Conservation (phyloP, 2,329 filamentous ascomycete genomes). For the Neopestalotiopsis clavispora region DNA sequence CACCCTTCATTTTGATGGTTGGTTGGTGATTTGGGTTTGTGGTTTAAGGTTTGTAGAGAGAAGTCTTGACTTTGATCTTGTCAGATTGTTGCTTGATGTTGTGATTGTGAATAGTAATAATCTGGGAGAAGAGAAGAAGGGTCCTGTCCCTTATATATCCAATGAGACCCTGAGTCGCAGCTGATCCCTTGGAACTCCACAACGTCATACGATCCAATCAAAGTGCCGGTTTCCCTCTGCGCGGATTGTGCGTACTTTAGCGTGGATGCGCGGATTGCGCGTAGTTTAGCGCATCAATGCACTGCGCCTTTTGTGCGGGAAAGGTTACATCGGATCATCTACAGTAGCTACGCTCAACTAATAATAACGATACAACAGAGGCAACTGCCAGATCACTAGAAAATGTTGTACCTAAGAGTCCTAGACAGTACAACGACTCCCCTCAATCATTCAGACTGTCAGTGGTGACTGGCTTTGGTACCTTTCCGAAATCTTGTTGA, state of each 20-base stretch:
- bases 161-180: slow-evolving; percentile 7
- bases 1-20: slow-evolving; percentile 39
- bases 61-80: background rate
- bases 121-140: background rate
- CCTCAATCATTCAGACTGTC: too few relatives aligned
- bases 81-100: background rate
- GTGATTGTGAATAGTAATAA: background rate
- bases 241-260: slow-evolving; percentile 1
- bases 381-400: background rate
- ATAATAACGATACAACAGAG: background rate
- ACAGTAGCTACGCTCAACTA: background rate
- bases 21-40: slow-evolving; percentile 5
- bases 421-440: too few relatives aligned
- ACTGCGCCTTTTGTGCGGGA: background rate
- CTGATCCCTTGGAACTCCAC: slow-evolving; percentile 11
- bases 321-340: background rate
- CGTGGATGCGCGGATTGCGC: slow-evolving; percentile 14
- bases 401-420: background rate
- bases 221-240: background rate
- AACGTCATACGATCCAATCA: slow-evolving; percentile 5
- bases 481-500: too few relatives aligned
- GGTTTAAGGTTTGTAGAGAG: background rate
- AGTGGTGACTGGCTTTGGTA: too few relatives aligned
- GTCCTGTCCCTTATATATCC: slow-evolving; percentile 21
- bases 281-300: background rate